Evolutionary conservation across 345 rosid genomes (phyloP).

Genomic region (Rubroshorea leprosula): DNA sequence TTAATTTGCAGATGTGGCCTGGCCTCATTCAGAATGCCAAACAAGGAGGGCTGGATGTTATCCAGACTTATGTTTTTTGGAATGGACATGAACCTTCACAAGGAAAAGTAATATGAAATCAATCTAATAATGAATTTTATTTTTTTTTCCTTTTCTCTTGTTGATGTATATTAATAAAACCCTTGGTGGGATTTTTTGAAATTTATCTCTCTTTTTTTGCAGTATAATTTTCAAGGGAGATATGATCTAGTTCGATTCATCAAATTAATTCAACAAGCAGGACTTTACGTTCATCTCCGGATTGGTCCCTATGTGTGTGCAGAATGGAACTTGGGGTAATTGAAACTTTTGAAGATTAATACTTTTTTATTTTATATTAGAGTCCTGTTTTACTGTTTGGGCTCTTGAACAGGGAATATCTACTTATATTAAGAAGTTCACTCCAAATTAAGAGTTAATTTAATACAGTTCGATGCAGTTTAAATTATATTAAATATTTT

Average conservation of each 20-base stretch:
- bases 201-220: constrained; percentile 1
- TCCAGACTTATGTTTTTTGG: constrained; percentile 88
- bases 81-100: constrained; percentile 92
- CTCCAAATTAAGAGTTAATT: too few relatives aligned
- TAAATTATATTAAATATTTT: too few relatives aligned
- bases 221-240: constrained; percentile 81
- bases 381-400: too few relatives aligned
- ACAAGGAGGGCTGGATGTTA: constrained; percentile 84
- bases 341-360: too few relatives aligned
- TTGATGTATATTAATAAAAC: not conserved
- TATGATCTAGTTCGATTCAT: constrained; percentile 75
- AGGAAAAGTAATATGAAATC: constrained; percentile 62
- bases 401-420: too few relatives aligned
- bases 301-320: constrained; percentile 92
- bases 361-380: too few relatives aligned
- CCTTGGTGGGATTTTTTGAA: not conserved
- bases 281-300: constrained; percentile 82
- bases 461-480: too few relatives aligned
- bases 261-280: constrained; percentile 73
- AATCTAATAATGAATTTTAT: not conserved
- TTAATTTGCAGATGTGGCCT: constrained; percentile 79
- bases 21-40: constrained; percentile 81
- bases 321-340: constrained; percentile 98
- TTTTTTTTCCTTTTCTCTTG: not conserved
- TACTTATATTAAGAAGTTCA: too few relatives aligned